Evolutionary conservation across 805 yeast genomes (phyloP).

Genomic region (Saturnispora sanitii): DNA sequence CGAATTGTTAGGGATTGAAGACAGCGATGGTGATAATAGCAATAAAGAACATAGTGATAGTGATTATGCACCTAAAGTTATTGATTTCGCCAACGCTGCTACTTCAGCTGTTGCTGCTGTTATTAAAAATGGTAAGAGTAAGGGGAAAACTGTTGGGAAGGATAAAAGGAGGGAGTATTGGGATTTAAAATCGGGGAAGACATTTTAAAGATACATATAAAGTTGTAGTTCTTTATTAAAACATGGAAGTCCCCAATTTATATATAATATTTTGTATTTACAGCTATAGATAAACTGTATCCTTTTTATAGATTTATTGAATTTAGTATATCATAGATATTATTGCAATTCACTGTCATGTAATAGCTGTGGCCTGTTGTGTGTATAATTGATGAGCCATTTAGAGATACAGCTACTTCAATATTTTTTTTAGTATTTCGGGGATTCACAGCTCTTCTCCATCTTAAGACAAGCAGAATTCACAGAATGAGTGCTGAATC

Average conservation of each 20-base stretch:
- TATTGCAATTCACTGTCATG: not conserved
- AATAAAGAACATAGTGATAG: slow-evolving; percentile 4
- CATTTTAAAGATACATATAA: slow-evolving; percentile 1
- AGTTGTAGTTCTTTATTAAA: not conserved
- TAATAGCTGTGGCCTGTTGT: too few species aligned
- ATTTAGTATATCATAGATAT: not conserved
- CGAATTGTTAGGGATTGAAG: slow-evolving; percentile 20
- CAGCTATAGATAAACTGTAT: not conserved
- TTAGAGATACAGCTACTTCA: not conserved
- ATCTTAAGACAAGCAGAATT: too few species aligned
- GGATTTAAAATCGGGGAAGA: slow-evolving; percentile 44
- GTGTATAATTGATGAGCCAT: too few species aligned
- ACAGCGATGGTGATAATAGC: slow-evolving; percentile 13
- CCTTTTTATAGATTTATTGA: not conserved
- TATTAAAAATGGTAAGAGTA: too few species aligned
- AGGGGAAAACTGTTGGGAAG: too few species aligned
- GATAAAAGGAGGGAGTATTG: slow-evolving; percentile 52
- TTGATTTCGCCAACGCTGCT: slow-evolving; percentile 26
- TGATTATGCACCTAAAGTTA: not conserved
- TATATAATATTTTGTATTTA: too few species aligned
- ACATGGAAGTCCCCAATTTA: too few species aligned
- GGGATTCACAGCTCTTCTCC: too few species aligned
- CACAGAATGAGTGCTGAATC: slow-evolving; percentile 13
- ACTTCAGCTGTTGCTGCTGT: slow-evolving; percentile 59
- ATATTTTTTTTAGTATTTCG: not conserved